Percentiles rank a stretch among this genome's conserved stretches.
phyloP scores from a whole-genome alignment of 805 yeast species.

The Jamesozyma gamospora region DNA sequence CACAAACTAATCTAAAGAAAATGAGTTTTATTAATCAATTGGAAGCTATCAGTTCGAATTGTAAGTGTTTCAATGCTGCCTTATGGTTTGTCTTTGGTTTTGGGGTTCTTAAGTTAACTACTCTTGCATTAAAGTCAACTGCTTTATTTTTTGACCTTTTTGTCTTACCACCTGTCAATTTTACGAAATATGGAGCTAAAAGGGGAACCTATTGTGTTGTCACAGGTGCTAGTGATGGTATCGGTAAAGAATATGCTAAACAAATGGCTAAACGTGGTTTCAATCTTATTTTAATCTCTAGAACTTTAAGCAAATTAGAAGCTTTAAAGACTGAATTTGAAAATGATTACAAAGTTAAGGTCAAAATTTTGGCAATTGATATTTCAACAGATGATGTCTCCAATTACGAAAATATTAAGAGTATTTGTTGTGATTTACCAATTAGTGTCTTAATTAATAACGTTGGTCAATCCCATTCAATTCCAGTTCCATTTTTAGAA shows the following conservation, averaged over 20 bases:
- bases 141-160: slow-evolving; percentile 54
- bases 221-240: slow-evolving; percentile 96
- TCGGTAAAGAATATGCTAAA: slow-evolving; percentile 82
- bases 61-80: slow-evolving; percentile 17
- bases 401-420: slow-evolving; percentile 45
- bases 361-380: slow-evolving; percentile 67
- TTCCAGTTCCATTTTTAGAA: slow-evolving; percentile 87
- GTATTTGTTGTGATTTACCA: slow-evolving; percentile 41
- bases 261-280: slow-evolving; percentile 84
- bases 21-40: slow-evolving; percentile 20
- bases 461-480: slow-evolving; percentile 89
- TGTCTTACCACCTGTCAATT: slow-evolving; percentile 49
- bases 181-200: slow-evolving; percentile 63
- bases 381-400: slow-evolving; percentile 52
- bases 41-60: slow-evolving; percentile 13
- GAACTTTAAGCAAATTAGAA: slow-evolving; percentile 72
- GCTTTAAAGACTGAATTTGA: slow-evolving; percentile 53
- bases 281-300: slow-evolving; percentile 72
- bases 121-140: slow-evolving; percentile 37
- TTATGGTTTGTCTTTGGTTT: slow-evolving; percentile 39
- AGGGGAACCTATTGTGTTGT: slow-evolving; percentile 81
- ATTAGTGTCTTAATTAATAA: slow-evolving; percentile 78
- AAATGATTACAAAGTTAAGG: slow-evolving; percentile 47
- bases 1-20: too few relatives aligned
- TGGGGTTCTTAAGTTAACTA: slow-evolving; percentile 54